A percentile compares a stretch with the other conserved stretches of the same genome.
Evolutionary conservation across 177 flowering plant genomes (phyloP).

Genomic region (Vitis hybrid): DNA sequence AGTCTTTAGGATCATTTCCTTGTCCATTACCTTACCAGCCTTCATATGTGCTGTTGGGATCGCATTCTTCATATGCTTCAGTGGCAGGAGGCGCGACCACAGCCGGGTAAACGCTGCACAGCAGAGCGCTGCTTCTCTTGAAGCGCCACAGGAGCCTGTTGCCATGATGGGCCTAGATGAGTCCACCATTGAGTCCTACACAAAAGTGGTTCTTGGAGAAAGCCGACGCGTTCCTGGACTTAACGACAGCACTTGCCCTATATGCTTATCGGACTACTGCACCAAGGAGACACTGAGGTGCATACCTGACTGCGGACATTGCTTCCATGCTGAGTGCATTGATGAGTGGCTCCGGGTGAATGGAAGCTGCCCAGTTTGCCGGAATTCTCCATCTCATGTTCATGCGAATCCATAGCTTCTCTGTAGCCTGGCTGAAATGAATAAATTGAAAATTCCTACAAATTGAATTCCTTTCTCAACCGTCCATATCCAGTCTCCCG

Average conservation of each 20-base stretch:
- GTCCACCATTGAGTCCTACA: slow-evolving; percentile 49
- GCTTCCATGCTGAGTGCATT: slow-evolving; percentile 58
- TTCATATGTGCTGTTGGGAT: slow-evolving; percentile 16
- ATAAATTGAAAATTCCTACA: no score
- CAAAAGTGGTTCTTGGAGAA: slow-evolving; percentile 42
- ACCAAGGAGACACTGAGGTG: slow-evolving; percentile 47
- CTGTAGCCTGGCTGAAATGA: no score
- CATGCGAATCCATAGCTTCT: background rate
- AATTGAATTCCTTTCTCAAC: background rate
- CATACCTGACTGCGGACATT: slow-evolving; percentile 53
- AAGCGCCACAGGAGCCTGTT: slow-evolving; percentile 18
- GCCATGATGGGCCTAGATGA: slow-evolving; percentile 37
- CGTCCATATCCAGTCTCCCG: background rate
- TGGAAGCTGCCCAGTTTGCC: slow-evolving; percentile 47
- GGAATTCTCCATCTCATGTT: slow-evolving; percentile 35
- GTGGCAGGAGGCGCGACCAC: slow-evolving; percentile 6
- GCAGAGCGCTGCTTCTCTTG: slow-evolving; percentile 2
- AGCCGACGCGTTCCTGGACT: slow-evolving; percentile 46
- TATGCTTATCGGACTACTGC: slow-evolving; percentile 50
- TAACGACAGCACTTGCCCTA: slow-evolving; percentile 41
- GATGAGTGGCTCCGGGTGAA: slow-evolving; percentile 55
- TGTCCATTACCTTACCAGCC: slow-evolving; percentile 35
- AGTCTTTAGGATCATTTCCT: slow-evolving; percentile 30
- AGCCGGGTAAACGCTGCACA: background rate
- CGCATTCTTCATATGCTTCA: slow-evolving; percentile 20